Percentiles rank a stretch among this genome's conserved stretches.
phyloP scores from a whole-genome alignment of 2,329 filamentous ascomycete species.

The Aulographum hederae region DNA sequence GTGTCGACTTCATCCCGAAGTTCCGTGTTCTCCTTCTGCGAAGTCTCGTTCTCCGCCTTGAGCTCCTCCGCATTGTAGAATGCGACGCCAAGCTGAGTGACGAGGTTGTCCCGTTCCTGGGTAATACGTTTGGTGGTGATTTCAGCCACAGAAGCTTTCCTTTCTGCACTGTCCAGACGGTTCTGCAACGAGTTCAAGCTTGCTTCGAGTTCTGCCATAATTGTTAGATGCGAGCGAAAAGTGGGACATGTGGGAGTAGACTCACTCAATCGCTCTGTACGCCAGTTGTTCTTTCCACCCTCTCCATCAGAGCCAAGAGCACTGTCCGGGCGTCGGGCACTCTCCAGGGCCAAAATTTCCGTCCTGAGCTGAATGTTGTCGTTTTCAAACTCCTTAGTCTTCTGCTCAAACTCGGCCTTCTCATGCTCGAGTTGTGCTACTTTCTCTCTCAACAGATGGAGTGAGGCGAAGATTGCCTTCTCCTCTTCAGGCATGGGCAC shows the following conservation, averaged over 20 bases:
- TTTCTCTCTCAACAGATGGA: slow-evolving; percentile 39
- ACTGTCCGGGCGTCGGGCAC: slow-evolving; percentile 25
- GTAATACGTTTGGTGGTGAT: slow-evolving; percentile 44
- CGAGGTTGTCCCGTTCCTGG: slow-evolving; percentile 46
- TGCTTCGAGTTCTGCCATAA: slow-evolving; percentile 33
- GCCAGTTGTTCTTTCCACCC: slow-evolving; percentile 18
- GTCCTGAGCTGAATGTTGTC: slow-evolving; percentile 32
- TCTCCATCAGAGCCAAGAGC: slow-evolving; percentile 29
- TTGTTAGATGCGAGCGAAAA: background rate
- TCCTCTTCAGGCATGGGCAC: slow-evolving; percentile 42
- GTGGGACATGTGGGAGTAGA: slow-evolving; percentile 6
- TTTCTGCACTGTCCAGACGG: slow-evolving; percentile 43
- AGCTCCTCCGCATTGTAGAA: slow-evolving; percentile 37
- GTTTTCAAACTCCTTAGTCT: slow-evolving; percentile 30
- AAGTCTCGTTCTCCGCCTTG: slow-evolving; percentile 24
- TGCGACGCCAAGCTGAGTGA: slow-evolving; percentile 42
- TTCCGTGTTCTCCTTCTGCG: slow-evolving; percentile 16
- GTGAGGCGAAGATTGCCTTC: slow-evolving; percentile 41
- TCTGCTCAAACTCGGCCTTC: slow-evolving; percentile 30
- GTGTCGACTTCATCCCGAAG: slow-evolving; percentile 12
- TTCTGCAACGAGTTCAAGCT: slow-evolving; percentile 41
- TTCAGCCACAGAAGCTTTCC: slow-evolving; percentile 42
- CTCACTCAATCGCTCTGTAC: slow-evolving; percentile 38
- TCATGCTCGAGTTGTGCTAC: slow-evolving; percentile 36
- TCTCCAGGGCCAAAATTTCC: slow-evolving; percentile 23